Evolutionary conservation across 2,329 filamentous ascomycete species (phyloP).

Genomic region (Fusarium euwallaceae): DNA sequence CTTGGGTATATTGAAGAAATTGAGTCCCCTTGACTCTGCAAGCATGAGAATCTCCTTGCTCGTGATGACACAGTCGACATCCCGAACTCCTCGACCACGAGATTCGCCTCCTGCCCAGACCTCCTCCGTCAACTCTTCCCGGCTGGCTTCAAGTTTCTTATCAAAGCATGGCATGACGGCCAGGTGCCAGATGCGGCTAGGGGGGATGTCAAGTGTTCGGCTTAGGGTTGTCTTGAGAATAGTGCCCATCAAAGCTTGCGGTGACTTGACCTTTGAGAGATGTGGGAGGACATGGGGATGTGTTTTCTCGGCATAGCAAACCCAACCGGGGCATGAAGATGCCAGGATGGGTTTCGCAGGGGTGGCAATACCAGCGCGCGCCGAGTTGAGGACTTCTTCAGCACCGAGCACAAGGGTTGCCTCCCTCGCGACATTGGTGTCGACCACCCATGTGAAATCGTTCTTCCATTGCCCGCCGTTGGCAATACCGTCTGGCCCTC

Average conservation of each 20-base stretch:
- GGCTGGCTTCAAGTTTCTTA: conserved; percentile 96
- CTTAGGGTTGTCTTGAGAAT: conserved; percentile 89
- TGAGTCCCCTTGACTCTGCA: conserved; percentile 81
- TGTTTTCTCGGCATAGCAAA: conserved; percentile 98
- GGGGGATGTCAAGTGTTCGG: conserved; percentile 76
- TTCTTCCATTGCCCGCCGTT: conserved; percentile 79
- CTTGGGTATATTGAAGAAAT: conserved; percentile 79
- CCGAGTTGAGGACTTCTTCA: conserved; percentile 71
- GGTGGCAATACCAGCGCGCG: conserved; percentile 34
- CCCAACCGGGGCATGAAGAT: conserved; percentile 96
- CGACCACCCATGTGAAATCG: conserved; percentile 88
- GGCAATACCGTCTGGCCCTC: conserved; percentile 75
- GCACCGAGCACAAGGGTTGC: conserved; percentile 85
- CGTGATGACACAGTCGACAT: conserved; percentile 98
- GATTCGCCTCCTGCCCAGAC: conserved; percentile 72
- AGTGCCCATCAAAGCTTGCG: conserved; percentile 91
- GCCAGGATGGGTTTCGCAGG: conserved; percentile 76
- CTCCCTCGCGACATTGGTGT: conserved; percentile 87
- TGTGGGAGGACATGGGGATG: conserved; percentile 94
- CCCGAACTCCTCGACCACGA: conserved; percentile 73
- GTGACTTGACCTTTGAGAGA: conserved; percentile 91
- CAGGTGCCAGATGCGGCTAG: conserved; percentile 90
- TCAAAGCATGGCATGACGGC: conserved; percentile 99
- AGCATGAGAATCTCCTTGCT: conserved; percentile 94
- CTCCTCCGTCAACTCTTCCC: conserved; percentile 88